Conservation (phyloP, 306 rosid species). For the Cicer judaicum region DNA sequence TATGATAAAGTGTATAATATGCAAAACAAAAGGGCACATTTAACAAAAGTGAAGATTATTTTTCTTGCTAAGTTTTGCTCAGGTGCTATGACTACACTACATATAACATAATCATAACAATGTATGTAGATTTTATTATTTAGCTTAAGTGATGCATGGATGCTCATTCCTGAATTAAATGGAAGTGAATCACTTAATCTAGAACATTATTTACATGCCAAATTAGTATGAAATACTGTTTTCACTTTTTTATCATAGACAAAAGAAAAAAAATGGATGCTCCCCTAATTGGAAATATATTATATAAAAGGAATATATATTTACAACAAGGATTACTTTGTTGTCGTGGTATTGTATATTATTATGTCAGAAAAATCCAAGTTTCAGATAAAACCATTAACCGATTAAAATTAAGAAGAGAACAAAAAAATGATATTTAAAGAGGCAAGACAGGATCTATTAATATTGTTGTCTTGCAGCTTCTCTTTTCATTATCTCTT, state of each 20-base stretch:
- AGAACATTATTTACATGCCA: no score
- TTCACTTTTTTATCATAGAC: no score
- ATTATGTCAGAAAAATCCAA: no score
- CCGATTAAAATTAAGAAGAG: conserved; percentile 7
- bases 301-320: no score
- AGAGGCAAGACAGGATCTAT: background rate
- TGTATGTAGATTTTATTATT: conserved; percentile 1
- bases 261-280: background rate
- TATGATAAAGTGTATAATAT: conserved; percentile 29
- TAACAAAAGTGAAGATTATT: conserved; percentile 2
- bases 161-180: conserved; percentile 18
- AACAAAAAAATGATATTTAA: background rate
- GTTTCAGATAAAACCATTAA: conserved; percentile 30
- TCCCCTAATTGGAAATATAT: no score
- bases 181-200: background rate
- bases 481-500: background rate
- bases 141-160: conserved; percentile 1
- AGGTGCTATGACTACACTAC: background rate
- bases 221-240: no score
- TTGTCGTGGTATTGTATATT: no score
- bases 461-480: background rate
- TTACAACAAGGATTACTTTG: no score
- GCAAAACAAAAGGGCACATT: background rate
- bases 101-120: background rate
- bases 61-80: conserved; percentile 27